phyloP scores from a whole-genome alignment of 2,329 filamentous ascomycete genomes.

The Penicillium sp. region DNA sequence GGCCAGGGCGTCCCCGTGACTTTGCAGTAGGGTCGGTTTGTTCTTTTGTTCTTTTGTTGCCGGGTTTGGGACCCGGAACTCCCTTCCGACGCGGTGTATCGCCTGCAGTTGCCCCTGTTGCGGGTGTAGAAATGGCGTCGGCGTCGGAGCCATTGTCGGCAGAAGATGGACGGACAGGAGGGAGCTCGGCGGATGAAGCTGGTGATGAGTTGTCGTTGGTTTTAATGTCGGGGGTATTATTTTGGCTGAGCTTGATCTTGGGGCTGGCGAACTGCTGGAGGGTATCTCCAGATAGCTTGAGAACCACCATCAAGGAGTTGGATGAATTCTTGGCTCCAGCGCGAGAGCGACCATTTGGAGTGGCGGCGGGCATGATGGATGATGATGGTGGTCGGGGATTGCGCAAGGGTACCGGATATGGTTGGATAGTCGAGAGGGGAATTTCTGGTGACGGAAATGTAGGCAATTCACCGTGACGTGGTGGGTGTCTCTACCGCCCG shows the following conservation, averaged over 20 bases:
- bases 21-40: slow-evolving; percentile 51
- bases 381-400: background rate
- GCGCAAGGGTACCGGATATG: background rate
- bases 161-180: slow-evolving; percentile 36
- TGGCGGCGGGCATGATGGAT: slow-evolving; percentile 25
- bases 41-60: slow-evolving; percentile 54
- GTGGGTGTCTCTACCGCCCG: slow-evolving; percentile 11
- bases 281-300: slow-evolving; percentile 40
- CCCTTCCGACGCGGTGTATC: slow-evolving; percentile 71
- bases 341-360: slow-evolving; percentile 37
- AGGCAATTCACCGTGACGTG: slow-evolving; percentile 25
- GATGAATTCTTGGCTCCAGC: slow-evolving; percentile 27
- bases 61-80: slow-evolving; percentile 65
- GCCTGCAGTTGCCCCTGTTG: slow-evolving; percentile 38
- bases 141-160: slow-evolving; percentile 42
- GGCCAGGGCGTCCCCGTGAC: slow-evolving; percentile 80
- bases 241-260: slow-evolving; percentile 1
- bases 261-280: slow-evolving; percentile 35
- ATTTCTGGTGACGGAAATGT: slow-evolving; percentile 8
- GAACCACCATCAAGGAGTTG: slow-evolving; percentile 29
- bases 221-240: slow-evolving; percentile 24
- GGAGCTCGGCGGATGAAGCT: slow-evolving; percentile 36
- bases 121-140: slow-evolving; percentile 41
- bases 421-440: slow-evolving; percentile 6
- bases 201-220: slow-evolving; percentile 36